Evolutionary conservation across 108 stramenopile species (phyloP), one percentile per base, ranked within the genome.

Genomic region (Stephanodiscus triporus): DNA sequence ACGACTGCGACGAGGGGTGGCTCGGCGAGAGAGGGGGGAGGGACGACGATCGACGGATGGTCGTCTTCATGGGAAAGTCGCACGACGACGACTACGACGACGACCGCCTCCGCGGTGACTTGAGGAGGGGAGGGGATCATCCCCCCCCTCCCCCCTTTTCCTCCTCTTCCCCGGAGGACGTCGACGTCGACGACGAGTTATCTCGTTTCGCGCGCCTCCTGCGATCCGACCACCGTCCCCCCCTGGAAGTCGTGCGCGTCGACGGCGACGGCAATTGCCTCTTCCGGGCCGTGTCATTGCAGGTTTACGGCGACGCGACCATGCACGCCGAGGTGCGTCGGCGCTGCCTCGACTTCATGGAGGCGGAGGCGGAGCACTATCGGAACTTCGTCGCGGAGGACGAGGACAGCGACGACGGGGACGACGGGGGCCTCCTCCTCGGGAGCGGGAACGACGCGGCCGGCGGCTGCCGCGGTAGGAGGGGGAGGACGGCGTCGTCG

Each of bases 211-310:
- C 55, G 0, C 32, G 17, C 8, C 65, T 66, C 6, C 65, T 78
- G 9, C 70, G 79, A n/a, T 45, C 70, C 4, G 19, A 72, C 27
- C 74, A 66, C 45, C 43, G 49, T 6, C 74, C 69, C 10, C 20
- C 72, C 26, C 81, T 95, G 23, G 91, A 92, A 67, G 84, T 92
- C 32, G 47, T 49, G 9, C 77, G 81, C 61, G 89, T 91, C 78
- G 89, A 85, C 40, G 96, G 97, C 17, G 98, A 99, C 76, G 98
- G 98, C 1, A 99, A 99, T 68, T 98, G 98, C 72, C 72, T 99
- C 53, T 99, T 99, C 75, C 91, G 98, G 5, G 88, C 97, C 43
- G 89, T 98, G 9, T 78, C 91, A 38, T 83, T 98, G 53, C 98
- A 99, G 84, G 91, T 99, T 0, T 99, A 99, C 78, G 97, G 98